Base-by-base conservation (phyloP, 305 asterid genomes). In the Salvia sclarea region DNA sequence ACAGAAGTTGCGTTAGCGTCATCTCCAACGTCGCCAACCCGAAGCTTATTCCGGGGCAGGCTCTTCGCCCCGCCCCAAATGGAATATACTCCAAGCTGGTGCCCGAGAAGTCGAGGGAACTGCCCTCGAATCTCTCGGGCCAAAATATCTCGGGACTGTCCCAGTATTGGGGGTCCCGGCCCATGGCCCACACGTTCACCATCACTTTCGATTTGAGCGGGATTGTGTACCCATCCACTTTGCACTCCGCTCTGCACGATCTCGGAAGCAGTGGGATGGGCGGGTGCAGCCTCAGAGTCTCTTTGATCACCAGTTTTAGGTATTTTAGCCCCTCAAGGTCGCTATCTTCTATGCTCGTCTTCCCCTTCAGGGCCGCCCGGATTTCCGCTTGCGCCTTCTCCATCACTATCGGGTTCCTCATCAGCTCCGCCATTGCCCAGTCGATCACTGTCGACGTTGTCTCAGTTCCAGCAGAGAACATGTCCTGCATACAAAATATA, bases 371-470 rank as follows among this genome's bases (percentile, higher is more conserved):
- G 6, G 28, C 41, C 0, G 18, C 61, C 9, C 78, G 30, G 35
- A 73, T 17, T 14, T 69, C 73, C 2, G 62, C 28, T 13, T 77
- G 78, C 14, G 21, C 70, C 43, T 72, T 72, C 21, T 66, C 66
- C 68, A 77, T 41, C 33, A 57, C 81, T 0, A 2, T 10, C 0
- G 81, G 76, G 5, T 73, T 77, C 8, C 47, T 73, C 67, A 77
- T 64, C 13, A 77, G 61, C 16, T 77, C 78, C 12, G 76, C 76
- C 81, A 77, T 73, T 17, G 70, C 66, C 81, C 76, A 77, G 20
- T 57, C 70, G 0, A 77, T 3, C 0, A 70, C 11, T 0, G 58
- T 31, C 0, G 78, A 68, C 2, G 75, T 40, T 9, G 81, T 77
- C 30, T 77, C 75, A 0, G 76, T 69, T 35, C 70, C 78, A 3